Percentiles rank a stretch among this genome's conserved stretches.
Conservation (phyloP, 352 stramenopile genomes). For the Globisporangium cederbergense region DNA sequence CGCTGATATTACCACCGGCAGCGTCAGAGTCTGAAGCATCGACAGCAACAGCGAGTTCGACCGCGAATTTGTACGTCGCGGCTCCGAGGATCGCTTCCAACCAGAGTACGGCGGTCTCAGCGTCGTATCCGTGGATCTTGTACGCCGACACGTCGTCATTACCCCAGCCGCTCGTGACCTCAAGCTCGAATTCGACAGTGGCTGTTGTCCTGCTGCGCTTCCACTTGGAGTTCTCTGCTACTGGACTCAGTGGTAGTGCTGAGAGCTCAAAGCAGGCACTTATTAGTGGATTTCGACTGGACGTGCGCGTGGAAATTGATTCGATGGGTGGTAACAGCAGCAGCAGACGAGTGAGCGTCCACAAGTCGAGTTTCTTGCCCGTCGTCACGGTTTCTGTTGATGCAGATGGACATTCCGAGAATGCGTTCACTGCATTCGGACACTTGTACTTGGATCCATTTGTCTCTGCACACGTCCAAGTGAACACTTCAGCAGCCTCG, state of each 20-base stretch:
- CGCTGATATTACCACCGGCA: not conserved
- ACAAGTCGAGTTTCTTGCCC: constrained; percentile 3
- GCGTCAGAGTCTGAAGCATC: not conserved
- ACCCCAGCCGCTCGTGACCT: not conserved
- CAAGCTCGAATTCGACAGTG: not conserved
- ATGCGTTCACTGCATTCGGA: not conserved
- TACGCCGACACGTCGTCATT: not conserved
- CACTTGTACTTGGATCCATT: constrained; percentile 1
- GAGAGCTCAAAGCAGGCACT: not conserved
- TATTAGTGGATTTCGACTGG: not conserved
- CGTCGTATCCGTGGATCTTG: constrained; percentile 1
- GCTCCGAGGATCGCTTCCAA: constrained; percentile 10
- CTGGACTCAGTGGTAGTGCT: too few relatives aligned
- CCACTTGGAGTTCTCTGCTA: constrained; percentile 4
- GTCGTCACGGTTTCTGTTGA: not conserved
- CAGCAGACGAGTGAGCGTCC: not conserved
- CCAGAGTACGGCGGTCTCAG: not conserved
- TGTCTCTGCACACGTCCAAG: not conserved
- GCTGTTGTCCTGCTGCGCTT: constrained; percentile 2
- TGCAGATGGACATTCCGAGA: not conserved
- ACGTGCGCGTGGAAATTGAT: not conserved
- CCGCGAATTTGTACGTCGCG: not conserved
- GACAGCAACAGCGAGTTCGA: not conserved
- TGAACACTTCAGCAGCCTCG: not conserved
- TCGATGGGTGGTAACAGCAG: not conserved